A percentile compares a stretch with the other conserved stretches of the same genome.
phyloP scores from a whole-genome alignment of 2,329 filamentous ascomycete genomes.

The Blumeriella jaapii region DNA sequence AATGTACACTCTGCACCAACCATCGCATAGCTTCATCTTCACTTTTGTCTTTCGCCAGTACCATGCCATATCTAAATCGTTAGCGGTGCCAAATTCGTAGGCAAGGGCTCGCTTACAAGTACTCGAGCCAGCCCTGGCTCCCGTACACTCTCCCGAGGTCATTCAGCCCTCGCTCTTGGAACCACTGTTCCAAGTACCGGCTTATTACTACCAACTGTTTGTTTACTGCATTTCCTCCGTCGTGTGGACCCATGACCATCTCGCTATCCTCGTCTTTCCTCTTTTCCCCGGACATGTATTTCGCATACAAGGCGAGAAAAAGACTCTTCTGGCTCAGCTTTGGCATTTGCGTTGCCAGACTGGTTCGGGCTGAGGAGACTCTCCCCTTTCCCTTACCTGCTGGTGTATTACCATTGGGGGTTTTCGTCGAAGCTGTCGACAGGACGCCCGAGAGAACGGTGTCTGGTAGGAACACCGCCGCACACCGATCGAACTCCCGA shows the following conservation, averaged over 20 bases:
- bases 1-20: conserved; percentile 77
- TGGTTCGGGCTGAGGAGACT: conserved; percentile 8
- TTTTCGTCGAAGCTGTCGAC: conserved; percentile 31
- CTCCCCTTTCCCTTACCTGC: conserved; percentile 54
- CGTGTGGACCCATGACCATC: conserved; percentile 90
- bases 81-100: conserved; percentile 7
- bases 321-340: conserved; percentile 78
- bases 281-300: conserved; percentile 89
- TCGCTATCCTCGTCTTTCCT: conserved; percentile 92
- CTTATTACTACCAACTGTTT: conserved; percentile 71
- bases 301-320: conserved; percentile 85
- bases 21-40: conserved; percentile 75
- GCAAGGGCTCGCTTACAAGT: conserved; percentile 39
- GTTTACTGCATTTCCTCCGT: conserved; percentile 74
- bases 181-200: conserved; percentile 70
- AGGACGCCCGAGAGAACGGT: conserved; percentile 60
- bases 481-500: conserved; percentile 87
- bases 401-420: conserved; percentile 30
- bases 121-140: conserved; percentile 89
- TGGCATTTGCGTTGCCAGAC: conserved; percentile 28
- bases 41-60: conserved; percentile 83
- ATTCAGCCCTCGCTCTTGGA: conserved; percentile 49
- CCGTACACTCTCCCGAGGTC: conserved; percentile 46
- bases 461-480: conserved; percentile 77
- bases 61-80: conserved; percentile 61